Conservation (phyloP, 2,329 filamentous ascomycete genomes). For the Fusarium sp. region DNA sequence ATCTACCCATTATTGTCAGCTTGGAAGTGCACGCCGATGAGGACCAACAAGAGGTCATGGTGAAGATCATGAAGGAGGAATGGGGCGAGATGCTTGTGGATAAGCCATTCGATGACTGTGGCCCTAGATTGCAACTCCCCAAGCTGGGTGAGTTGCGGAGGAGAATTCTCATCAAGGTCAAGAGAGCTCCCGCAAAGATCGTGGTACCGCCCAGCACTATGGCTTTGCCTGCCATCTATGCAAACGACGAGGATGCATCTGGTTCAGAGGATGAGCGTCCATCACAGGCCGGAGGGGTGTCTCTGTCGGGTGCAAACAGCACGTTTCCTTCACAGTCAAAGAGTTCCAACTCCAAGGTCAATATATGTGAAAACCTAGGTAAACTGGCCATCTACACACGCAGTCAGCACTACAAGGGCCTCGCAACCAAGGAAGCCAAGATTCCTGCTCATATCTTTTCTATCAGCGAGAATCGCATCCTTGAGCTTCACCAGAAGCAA, state of each 20-base stretch:
- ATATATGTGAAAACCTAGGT: conserved; percentile 80
- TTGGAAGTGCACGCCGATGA: conserved; percentile 89
- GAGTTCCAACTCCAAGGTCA: conserved; percentile 67
- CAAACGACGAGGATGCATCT: conserved; percentile 58
- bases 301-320: conserved; percentile 28
- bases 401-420: conserved; percentile 83
- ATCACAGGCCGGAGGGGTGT: conserved; percentile 31
- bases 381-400: conserved; percentile 88
- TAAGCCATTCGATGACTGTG: conserved; percentile 63
- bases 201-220: conserved; percentile 52
- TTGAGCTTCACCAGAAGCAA: conserved; percentile 70
- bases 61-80: conserved; percentile 91
- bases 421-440: conserved; percentile 75
- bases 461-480: conserved; percentile 85
- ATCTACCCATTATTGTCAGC: conserved; percentile 90
- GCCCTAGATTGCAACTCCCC: conserved; percentile 72
- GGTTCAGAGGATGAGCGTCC: conserved; percentile 62
- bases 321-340: conserved; percentile 41
- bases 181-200: conserved; percentile 66
- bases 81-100: conserved; percentile 85
- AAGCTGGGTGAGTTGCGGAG: conserved; percentile 79
- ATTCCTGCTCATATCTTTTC: conserved; percentile 84
- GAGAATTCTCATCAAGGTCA: conserved; percentile 90
- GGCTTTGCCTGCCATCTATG: conserved; percentile 50
- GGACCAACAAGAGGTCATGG: conserved; percentile 92